phyloP scores from a whole-genome alignment of 345 rosid genomes.

The Ceriops zippeliana region DNA sequence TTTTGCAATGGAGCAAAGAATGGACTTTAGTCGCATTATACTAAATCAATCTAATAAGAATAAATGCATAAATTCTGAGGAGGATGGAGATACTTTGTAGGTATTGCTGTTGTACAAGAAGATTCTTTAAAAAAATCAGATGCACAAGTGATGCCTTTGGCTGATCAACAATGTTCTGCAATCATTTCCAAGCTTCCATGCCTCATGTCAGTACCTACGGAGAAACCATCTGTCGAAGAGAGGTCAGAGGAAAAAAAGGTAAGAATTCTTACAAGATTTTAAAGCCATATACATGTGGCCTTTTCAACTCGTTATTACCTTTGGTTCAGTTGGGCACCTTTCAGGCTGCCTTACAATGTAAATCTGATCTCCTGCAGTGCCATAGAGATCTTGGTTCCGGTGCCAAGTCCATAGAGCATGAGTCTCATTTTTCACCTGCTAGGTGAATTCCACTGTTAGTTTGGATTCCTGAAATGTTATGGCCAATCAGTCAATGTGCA shows the following conservation, averaged over 20 bases:
- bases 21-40: too few relatives aligned
- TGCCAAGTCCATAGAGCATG: slow-evolving; percentile 93
- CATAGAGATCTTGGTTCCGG: slow-evolving; percentile 63
- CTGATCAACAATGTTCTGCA: neutral
- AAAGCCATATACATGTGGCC: neutral
- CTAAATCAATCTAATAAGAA: too few relatives aligned
- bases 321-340: slow-evolving; percentile 35
- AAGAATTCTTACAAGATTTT: neutral
- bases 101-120: too few relatives aligned
- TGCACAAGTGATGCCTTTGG: neutral
- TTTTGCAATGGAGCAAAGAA: too few relatives aligned
- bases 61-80: too few relatives aligned
- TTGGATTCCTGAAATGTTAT: neutral
- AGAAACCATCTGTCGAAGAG: neutral
- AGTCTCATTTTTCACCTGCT: slow-evolving; percentile 77
- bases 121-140: too few relatives aligned
- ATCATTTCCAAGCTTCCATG: neutral
- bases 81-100: too few relatives aligned
- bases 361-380: slow-evolving; percentile 62
- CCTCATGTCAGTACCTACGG: neutral
- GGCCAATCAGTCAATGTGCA: too few relatives aligned
- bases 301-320: slow-evolving; percentile 24
- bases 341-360: slow-evolving; percentile 82
- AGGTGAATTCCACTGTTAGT: neutral
- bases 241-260: neutral